These are phyloP conservation scores for Mycena vulgaris DNA, from an alignment of 768 basidiomycete genomes.

Conservation along the genomic window DNA sequence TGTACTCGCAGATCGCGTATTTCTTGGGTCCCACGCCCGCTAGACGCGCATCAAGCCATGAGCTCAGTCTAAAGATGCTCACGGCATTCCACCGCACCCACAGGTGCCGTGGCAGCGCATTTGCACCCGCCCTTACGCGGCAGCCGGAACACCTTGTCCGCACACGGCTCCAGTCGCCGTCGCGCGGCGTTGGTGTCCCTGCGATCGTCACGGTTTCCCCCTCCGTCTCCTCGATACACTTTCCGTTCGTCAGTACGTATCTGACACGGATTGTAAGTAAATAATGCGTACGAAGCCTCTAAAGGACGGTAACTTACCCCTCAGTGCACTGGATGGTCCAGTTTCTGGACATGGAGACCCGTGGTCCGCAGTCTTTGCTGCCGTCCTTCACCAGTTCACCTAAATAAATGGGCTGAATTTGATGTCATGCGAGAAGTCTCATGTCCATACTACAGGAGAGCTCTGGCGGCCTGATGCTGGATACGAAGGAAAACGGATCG, in stretches of 20 bases:
- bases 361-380: neutral
- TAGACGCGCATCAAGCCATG: neutral
- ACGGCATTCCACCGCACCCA: slow-evolving; percentile 4
- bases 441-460: neutral
- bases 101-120: neutral
- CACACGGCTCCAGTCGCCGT: neutral
- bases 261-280: too few species aligned
- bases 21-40: neutral
- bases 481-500: neutral
- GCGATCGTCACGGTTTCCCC: slow-evolving; percentile 4
- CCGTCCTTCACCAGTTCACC: neutral
- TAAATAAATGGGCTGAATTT: neutral
- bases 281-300: too few species aligned
- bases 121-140: slow-evolving; percentile 6
- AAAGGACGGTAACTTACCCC: neutral
- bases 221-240: slow-evolving; percentile 8
- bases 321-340: neutral
- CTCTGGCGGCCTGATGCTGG: neutral
- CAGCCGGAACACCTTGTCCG: neutral
- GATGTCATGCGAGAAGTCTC: neutral
- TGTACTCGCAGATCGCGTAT: slow-evolving; percentile 7
- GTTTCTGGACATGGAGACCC: neutral
- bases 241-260: too few species aligned
- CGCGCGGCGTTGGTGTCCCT: neutral
- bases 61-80: neutral